phyloP scores from a whole-genome alignment of 768 basidiomycete species.

The Leccinum longicurvipes region DNA sequence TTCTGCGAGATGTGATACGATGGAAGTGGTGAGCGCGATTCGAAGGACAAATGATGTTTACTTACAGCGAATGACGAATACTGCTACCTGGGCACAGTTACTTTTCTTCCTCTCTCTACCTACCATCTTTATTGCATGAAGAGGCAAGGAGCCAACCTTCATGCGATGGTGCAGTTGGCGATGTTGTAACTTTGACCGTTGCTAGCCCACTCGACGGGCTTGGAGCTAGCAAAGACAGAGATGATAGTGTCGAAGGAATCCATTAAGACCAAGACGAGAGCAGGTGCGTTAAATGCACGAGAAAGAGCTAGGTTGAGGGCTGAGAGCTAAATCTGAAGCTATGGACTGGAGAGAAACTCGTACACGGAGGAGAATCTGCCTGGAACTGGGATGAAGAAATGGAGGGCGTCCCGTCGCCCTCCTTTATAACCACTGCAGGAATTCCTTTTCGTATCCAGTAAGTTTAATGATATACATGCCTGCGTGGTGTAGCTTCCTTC shows the following conservation, averaged over 20 bases:
- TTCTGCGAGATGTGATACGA: constrained; percentile 3
- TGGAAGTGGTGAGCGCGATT: constrained; percentile 13
- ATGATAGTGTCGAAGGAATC: constrained; percentile 17
- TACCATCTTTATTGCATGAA: not conserved
- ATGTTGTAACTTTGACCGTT: no score
- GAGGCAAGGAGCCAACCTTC: not conserved
- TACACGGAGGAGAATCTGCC: constrained; percentile 4
- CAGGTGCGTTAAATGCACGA: no score
- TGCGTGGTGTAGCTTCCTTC: no score
- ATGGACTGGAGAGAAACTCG: no score
- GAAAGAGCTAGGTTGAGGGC: not conserved
- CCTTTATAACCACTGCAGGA: constrained; percentile 25
- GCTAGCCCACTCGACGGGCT: constrained; percentile 11
- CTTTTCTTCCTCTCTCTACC: not conserved
- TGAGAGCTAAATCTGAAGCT: constrained; percentile 1
- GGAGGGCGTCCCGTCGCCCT: no score
- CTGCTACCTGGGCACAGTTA: not conserved
- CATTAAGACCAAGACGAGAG: no score
- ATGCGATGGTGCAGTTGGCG: constrained; percentile 20
- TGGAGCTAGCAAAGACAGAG: constrained; percentile 11
- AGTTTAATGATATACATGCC: no score
- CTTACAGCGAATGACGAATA: constrained; percentile 24
- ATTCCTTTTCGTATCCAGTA: no score
- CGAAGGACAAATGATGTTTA: not conserved
- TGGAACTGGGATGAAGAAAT: constrained; percentile 1